These are phyloP conservation scores for Jacaranda mimosifolia DNA, from an alignment of 257 asterid species.

Conservation along the genomic window DNA sequence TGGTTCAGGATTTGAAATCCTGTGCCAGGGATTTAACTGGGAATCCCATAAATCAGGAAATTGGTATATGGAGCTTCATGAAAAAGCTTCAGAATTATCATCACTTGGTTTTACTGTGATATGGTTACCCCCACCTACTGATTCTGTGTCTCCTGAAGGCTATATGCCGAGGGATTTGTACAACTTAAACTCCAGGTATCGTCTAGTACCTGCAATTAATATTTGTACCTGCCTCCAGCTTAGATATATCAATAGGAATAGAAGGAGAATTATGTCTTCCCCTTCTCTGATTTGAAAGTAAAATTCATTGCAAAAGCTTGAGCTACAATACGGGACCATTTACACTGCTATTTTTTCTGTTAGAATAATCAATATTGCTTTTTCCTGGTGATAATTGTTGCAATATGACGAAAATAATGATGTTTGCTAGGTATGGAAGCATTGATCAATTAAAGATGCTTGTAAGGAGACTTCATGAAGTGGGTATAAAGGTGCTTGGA, in stretches of 20 bases:
- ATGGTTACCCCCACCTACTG: constrained; percentile 99
- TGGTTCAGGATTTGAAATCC: constrained; percentile 86
- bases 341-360: background rate
- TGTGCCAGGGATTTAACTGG: constrained; percentile 98
- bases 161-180: constrained; percentile 96
- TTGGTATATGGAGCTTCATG: constrained; percentile 84
- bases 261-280: background rate
- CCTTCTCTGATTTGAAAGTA: constrained; percentile 14
- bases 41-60: constrained; percentile 95
- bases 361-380: background rate
- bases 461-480: constrained; percentile 77
- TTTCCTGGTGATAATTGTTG: constrained; percentile 19
- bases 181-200: constrained; percentile 95
- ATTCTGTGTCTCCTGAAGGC: constrained; percentile 97
- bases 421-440: constrained; percentile 75
- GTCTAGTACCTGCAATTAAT: background rate
- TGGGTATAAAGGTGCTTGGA: constrained; percentile 82
- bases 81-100: constrained; percentile 74
- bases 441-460: constrained; percentile 75
- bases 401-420: constrained; percentile 23
- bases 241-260: background rate
- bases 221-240: background rate
- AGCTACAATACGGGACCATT: constrained; percentile 15
- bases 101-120: constrained; percentile 86
- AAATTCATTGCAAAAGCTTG: constrained; percentile 21